These are phyloP conservation scores for Mesembryanthemum crystallinum DNA, from an alignment of 148 eudicot species.

Conservation along the genomic window DNA sequence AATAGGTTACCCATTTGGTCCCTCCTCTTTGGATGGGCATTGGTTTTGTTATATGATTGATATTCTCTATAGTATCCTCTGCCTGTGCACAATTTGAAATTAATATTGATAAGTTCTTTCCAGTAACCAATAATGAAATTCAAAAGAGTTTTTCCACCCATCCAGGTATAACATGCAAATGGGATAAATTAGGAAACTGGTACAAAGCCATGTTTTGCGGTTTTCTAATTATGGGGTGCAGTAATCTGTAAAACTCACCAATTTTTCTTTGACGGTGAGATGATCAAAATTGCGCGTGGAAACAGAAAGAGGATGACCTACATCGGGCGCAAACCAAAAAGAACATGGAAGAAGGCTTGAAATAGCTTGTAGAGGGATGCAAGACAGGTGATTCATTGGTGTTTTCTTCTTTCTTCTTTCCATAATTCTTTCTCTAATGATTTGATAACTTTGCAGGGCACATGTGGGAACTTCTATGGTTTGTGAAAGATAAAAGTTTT, in stretches of 20 bases:
- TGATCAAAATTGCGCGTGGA: conserved; percentile 7
- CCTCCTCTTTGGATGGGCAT: no score
- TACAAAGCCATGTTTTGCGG: background rate
- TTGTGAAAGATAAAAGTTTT: conserved; percentile 60
- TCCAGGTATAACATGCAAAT: background rate
- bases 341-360: conserved; percentile 60
- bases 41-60: no score
- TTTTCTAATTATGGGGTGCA: conserved; percentile 1
- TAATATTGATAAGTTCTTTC: no score
- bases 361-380: conserved; percentile 49
- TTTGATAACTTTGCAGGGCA: conserved; percentile 48
- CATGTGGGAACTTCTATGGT: conserved; percentile 50
- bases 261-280: conserved; percentile 7
- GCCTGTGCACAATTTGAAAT: no score
- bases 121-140: no score
- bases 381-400: conserved; percentile 73
- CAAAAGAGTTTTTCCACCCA: background rate
- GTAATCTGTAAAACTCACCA: background rate
- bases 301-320: conserved; percentile 28
- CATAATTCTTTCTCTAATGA: no score
- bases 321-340: conserved; percentile 48
- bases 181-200: background rate
- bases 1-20: no score
- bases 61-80: no score
- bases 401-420: no score